Conservation (phyloP, 1,284 basidiomycete genomes). For the Flammula alnicola region DNA sequence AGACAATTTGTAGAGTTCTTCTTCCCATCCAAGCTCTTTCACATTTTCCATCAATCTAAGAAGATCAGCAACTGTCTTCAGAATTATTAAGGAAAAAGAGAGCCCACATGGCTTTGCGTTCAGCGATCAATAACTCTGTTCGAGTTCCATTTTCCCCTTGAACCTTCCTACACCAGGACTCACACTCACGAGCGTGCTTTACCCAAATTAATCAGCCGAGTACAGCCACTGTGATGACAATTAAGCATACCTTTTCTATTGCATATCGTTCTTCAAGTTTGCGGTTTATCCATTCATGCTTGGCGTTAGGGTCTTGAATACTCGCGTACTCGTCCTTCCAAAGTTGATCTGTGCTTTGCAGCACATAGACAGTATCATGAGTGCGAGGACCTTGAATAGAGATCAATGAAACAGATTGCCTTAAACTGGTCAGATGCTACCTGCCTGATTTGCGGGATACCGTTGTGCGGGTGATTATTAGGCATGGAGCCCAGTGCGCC, state of each 20-base stretch:
- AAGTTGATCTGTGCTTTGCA: not conserved
- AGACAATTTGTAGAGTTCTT: constrained; percentile 1
- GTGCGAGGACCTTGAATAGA: too few relatives aligned
- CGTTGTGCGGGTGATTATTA: not conserved
- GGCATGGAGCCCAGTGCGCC: not conserved
- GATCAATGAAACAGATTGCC: too few relatives aligned
- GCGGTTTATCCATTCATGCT: not conserved
- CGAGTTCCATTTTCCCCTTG: not conserved
- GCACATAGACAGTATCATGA: not conserved
- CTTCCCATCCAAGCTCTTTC: not conserved
- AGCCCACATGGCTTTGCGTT: not conserved
- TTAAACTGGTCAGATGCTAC: too few relatives aligned
- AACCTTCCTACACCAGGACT: not conserved
- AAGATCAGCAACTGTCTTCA: not conserved
- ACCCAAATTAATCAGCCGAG: not conserved
- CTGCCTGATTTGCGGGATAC: not conserved
- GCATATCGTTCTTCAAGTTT: not conserved
- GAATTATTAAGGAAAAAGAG: not conserved
- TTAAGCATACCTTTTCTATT: not conserved
- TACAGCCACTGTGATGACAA: not conserved
- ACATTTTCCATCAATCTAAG: not conserved
- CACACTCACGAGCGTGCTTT: constrained; percentile 3
- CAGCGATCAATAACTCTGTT: too few relatives aligned
- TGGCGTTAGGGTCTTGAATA: not conserved
- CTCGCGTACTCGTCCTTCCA: not conserved